Base-by-base conservation (phyloP, 495 filamentous ascomycete genomes). In the Lasiosphaeris hirsuta region DNA sequence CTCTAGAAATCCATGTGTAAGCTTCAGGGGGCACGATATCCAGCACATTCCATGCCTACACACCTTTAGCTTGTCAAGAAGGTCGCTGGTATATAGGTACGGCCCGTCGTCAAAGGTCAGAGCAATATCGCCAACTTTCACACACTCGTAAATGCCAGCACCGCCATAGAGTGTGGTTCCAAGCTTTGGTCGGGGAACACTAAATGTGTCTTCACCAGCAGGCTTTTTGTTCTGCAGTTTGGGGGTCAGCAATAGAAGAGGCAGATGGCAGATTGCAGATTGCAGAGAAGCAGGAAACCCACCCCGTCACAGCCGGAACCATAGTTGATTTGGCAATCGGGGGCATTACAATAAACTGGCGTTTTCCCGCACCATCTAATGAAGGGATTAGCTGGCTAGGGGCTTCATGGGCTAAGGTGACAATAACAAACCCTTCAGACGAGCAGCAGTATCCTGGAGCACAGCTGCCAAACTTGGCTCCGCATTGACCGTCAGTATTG, bases 81-180 rank as follows among this genome's bases (percentile, higher is more conserved):
- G 76, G 53, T 86, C 81, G 18, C 72, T 70, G 0, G 89, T 92
- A 65, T 86, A 91, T 9, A 81, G 69, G 18, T 80, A 84, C 0
- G 89, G 89, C 9, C 89, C 89, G 65, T 93, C 89, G 59, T 93
- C 89, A 65, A 83, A 92, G 1, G 89, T 92, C 47, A 92, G 63
- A 44, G 89, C 89, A 56, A 92, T 79, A 15, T 83, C 82, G 18
- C 86, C 85, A 0, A 78, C 69, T 11, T 75, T 75, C 5, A 72
- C 73, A 62, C 90, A 95, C 42, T 85, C 79, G 40, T 86, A 87
- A 54, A 94, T 85, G 5, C 81, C 81, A 3, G 69, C 68, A 13
- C 83, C 84, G 11, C 79, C 83, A 65, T 89, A 90, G 13, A 72
- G 74, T 3, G 85, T 75, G 17, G 52, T 66, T 17, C 87, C 87